These are phyloP conservation scores for Auriscalpium microsporum DNA, from an alignment of 768 basidiomycete genomes.

Conservation along the genomic window DNA sequence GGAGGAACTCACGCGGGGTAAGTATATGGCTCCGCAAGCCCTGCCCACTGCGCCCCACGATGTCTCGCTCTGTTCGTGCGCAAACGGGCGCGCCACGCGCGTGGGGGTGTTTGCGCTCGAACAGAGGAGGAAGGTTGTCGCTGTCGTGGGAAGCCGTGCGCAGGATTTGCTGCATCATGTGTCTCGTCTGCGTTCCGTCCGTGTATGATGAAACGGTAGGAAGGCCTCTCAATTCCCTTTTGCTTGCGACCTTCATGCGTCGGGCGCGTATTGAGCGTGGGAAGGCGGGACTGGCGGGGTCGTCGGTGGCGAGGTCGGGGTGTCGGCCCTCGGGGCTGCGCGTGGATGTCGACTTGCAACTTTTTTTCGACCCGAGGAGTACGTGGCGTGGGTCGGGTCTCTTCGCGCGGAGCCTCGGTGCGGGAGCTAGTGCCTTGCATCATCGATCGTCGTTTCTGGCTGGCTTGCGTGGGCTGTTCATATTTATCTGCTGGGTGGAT, in stretches of 20 bases:
- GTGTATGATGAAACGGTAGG: conserved; percentile 28
- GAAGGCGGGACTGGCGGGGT: background rate
- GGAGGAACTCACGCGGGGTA: background rate
- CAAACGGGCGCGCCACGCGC: background rate
- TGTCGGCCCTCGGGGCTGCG: too few species aligned
- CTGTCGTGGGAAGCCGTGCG: background rate
- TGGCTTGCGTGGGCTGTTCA: background rate
- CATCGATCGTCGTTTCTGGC: background rate
- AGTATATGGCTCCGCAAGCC: background rate
- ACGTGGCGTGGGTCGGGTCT: too few species aligned
- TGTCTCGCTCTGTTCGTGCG: background rate
- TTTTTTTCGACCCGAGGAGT: too few species aligned
- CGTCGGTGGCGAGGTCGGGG: too few species aligned
- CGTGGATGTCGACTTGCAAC: too few species aligned
- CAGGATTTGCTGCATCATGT: background rate
- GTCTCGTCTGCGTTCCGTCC: background rate
- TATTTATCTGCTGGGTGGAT: background rate
- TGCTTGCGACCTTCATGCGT: conserved; percentile 49
- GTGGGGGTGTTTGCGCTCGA: background rate
- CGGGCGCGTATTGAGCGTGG: too few species aligned
- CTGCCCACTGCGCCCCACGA: background rate
- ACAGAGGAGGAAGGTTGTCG: background rate
- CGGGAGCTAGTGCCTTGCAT: background rate
- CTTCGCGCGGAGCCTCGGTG: background rate
- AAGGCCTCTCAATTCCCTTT: conserved; percentile 74